phyloP scores from a whole-genome alignment of 768 basidiomycete genomes.

The Pleurotus salmoneostramineus region DNA sequence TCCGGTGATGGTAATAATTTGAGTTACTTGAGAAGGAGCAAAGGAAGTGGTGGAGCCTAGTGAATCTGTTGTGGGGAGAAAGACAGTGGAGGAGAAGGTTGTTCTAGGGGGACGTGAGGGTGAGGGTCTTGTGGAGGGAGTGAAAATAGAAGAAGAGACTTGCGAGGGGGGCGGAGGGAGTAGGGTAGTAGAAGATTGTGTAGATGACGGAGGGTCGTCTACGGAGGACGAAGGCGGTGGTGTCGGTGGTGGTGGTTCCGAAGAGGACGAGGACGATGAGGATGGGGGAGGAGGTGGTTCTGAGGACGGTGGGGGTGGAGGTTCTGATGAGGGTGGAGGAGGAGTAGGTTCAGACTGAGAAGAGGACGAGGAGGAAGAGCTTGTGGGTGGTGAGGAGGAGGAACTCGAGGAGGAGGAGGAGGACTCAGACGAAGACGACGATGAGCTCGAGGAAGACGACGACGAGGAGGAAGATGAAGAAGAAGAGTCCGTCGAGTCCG shows the following conservation, averaged over 20 bases:
- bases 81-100: constrained; percentile 49
- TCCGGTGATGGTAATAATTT: constrained; percentile 49
- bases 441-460: constrained; percentile 23
- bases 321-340: neutral
- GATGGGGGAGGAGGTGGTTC: constrained; percentile 12
- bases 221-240: no score
- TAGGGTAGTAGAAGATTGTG: constrained; percentile 2
- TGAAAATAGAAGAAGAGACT: neutral
- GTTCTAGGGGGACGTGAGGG: constrained; percentile 31
- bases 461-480: constrained; percentile 20
- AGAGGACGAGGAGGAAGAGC: constrained; percentile 14
- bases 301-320: constrained; percentile 13
- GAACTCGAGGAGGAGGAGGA: constrained; percentile 48
- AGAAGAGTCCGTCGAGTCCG: constrained; percentile 8
- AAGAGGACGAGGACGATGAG: constrained; percentile 12
- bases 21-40: constrained; percentile 56
- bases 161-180: neutral
- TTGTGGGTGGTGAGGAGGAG: constrained; percentile 16
- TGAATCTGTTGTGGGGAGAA: constrained; percentile 57
- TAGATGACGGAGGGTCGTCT: constrained; percentile 14
- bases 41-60: constrained; percentile 43
- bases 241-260: neutral
- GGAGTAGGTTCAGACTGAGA: constrained; percentile 5
- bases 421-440: constrained; percentile 7
- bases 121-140: constrained; percentile 12